Evolutionary conservation across 441 rosid genomes (phyloP), one percentile per base, ranked within the genome.

Genomic region (Euphorbia schlechtendalii): DNA sequence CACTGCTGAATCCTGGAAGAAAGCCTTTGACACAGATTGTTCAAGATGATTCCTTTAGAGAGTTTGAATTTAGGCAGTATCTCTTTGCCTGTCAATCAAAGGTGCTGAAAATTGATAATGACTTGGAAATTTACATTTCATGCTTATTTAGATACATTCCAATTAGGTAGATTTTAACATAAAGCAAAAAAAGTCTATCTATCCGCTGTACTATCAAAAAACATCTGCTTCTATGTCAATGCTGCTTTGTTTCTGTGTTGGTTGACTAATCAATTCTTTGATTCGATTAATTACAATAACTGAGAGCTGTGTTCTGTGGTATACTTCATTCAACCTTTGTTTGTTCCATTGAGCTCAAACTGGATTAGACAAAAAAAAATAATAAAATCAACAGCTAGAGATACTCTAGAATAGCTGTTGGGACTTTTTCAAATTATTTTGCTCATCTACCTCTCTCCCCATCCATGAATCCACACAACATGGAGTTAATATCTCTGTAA

Each of bases 11-110:
- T 73, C 83, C 95, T 68, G 95, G 82, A 80, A 84, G 69, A 72
- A 92, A 92, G 72, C 78, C 80, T 36, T 73, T 95, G 82, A 78
- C 89, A 4, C 95, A 86, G 65, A 83, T 92, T 74, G 91, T 92
- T 73, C 96, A 91, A 79, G 97, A 95, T 81, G 98, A 89, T 77
- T 86, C 93, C 51, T 95, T 89, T 70, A 86, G 93, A 71, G 98
- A 89, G 77, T 95, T 89, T 65, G 99, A 95, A 56, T 95, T 92
- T 72, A 86, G 95, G 70, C 98, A 92, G 75, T 95, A 92, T 81
- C 89, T 92, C 57, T 95, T 95, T 76, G 90, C 97, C 66, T 89
- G 89, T 74, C 98, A 95, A 71, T 86, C 97, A 72, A 82, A 88
- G 96, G 99, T 95, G 58, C 56, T 77, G 66, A 76, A 43, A 66